These are phyloP conservation scores for Jaenimonas drosophilae DNA, from an alignment of 208 protist genomes.

Conservation along the genomic window DNA sequence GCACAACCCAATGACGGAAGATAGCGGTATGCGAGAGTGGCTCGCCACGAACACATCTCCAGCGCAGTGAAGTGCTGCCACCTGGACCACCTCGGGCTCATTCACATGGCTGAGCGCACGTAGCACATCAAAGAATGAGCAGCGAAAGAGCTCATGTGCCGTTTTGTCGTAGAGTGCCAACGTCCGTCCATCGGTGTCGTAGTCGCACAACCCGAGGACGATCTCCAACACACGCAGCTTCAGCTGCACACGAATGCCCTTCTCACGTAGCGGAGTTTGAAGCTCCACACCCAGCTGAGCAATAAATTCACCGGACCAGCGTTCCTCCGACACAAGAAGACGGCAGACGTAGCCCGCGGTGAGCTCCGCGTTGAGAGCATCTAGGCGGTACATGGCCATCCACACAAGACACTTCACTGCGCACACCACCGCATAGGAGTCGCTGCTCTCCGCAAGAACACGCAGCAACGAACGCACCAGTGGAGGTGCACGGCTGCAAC, in stretches of 20 bases:
- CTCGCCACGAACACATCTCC: conserved; percentile 32
- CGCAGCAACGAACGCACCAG: conserved; percentile 19
- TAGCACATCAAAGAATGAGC: conserved; percentile 33
- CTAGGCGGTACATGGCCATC: conserved; percentile 65
- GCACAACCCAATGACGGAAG: conserved; percentile 24
- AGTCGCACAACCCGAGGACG: conserved; percentile 64
- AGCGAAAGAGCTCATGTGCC: conserved; percentile 4
- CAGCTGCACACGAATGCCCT: conserved; percentile 9
- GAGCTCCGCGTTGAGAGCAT: conserved; percentile 37
- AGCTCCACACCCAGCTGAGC: background rate
- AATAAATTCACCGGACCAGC: too few species aligned
- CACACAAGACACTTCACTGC: conserved; percentile 41
- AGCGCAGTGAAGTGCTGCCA: conserved; percentile 54
- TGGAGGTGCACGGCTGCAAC: background rate
- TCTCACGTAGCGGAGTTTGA: background rate
- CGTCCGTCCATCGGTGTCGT: conserved; percentile 55
- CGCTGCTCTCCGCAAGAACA: conserved; percentile 27
- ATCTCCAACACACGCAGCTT: conserved; percentile 63
- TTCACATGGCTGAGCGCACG: conserved; percentile 16
- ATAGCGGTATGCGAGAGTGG: conserved; percentile 46
- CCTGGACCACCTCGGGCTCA: conserved; percentile 35
- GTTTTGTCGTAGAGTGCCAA: conserved; percentile 63
- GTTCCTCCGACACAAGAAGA: conserved; percentile 2
- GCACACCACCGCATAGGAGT: conserved; percentile 28
- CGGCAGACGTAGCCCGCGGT: too few species aligned